Evolutionary conservation across 2,329 filamentous ascomycete species (phyloP).

Genomic region (Colletotrichum lini): DNA sequence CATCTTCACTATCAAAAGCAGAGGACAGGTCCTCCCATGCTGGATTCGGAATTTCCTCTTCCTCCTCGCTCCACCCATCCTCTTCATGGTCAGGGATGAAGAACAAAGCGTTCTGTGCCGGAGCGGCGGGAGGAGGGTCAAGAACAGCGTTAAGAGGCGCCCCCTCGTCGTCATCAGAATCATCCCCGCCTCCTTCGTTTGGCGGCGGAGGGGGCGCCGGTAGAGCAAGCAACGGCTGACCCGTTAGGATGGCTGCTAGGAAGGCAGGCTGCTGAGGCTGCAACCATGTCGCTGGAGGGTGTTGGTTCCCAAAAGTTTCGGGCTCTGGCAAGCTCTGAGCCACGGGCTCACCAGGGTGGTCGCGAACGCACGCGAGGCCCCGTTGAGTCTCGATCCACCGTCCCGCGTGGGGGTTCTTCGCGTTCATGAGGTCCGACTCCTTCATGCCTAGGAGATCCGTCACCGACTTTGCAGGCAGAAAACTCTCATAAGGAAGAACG

Average conservation of each 20-base stretch:
- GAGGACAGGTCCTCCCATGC: constrained; percentile 35
- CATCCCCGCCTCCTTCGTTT: constrained; percentile 26
- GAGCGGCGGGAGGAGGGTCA: not conserved
- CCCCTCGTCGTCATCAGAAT: constrained; percentile 5
- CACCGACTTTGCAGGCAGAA: constrained; percentile 52
- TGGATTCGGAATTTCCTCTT: constrained; percentile 42
- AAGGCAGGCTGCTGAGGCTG: constrained; percentile 20
- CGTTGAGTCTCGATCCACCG: constrained; percentile 37
- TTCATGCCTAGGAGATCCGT: constrained; percentile 31
- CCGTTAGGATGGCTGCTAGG: constrained; percentile 5
- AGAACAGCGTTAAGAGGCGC: not conserved
- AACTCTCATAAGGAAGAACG: constrained; percentile 60
- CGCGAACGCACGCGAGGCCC: constrained; percentile 33
- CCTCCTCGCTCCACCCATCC: constrained; percentile 38
- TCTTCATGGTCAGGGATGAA: constrained; percentile 39
- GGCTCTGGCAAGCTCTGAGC: constrained; percentile 25
- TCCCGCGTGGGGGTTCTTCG: constrained; percentile 25
- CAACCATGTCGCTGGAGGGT: constrained; percentile 8
- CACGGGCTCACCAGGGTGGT: constrained; percentile 32
- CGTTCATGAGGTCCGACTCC: constrained; percentile 21
- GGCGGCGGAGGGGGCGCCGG: constrained; percentile 19
- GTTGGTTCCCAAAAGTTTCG: constrained; percentile 6
- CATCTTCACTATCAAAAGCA: constrained; percentile 42
- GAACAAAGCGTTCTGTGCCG: constrained; percentile 1
- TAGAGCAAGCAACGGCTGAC: constrained; percentile 20